phyloP scores from a whole-genome alignment of 768 basidiomycete species.

The Serendipita sp. region DNA sequence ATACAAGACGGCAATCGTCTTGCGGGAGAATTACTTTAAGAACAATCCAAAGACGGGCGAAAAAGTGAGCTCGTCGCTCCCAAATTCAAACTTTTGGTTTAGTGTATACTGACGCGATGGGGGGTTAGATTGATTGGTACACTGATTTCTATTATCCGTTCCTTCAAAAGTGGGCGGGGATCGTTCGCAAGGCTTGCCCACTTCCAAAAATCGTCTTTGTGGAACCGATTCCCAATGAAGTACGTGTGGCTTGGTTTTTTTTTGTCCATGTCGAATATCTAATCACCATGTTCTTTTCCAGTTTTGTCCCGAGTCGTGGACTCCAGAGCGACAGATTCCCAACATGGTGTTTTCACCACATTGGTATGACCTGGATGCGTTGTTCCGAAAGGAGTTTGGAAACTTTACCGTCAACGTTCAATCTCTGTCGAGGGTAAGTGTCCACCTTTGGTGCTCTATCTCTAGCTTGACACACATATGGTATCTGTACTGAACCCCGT shows the following conservation, averaged over 20 bases:
- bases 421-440: constrained; percentile 63
- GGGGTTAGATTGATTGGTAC: constrained; percentile 63
- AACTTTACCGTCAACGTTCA: constrained; percentile 88
- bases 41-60: constrained; percentile 47
- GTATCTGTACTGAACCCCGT: constrained; percentile 1
- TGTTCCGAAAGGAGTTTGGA: constrained; percentile 73
- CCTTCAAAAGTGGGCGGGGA: constrained; percentile 46
- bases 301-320: constrained; percentile 74
- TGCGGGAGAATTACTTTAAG: constrained; percentile 74
- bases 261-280: not conserved
- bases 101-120: too few species aligned
- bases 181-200: constrained; percentile 33
- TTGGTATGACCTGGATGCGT: constrained; percentile 81
- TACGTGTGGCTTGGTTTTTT: constrained; percentile 17
- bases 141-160: constrained; percentile 74
- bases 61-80: constrained; percentile 27
- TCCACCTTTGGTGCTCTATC: not conserved
- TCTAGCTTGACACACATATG: constrained; percentile 6
- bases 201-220: constrained; percentile 50
- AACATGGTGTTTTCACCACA: constrained; percentile 63
- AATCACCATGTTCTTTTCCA: constrained; percentile 18
- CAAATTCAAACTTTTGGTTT: constrained; percentile 6
- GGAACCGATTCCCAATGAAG: constrained; percentile 91
- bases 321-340: constrained; percentile 38
- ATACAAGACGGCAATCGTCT: constrained; percentile 50